Evolutionary conservation across 2,329 filamentous ascomycete genomes (phyloP).

Genomic region (Fusarium subglutinans): DNA sequence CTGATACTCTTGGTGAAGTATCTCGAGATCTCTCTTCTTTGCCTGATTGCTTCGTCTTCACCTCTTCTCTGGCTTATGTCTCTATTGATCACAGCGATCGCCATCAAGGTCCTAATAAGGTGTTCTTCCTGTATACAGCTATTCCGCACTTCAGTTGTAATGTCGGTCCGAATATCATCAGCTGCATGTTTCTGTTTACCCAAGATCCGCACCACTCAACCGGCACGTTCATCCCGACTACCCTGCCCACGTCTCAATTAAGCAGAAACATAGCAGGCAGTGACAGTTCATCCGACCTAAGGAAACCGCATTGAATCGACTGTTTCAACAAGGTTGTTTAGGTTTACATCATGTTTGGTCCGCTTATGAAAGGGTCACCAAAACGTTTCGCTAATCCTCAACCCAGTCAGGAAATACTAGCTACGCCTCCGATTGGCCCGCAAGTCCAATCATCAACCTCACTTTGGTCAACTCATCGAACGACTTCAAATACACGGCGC

Average conservation of each 20-base stretch:
- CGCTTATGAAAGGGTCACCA: constrained; percentile 6
- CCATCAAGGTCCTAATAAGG: not conserved
- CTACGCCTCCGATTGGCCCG: constrained; percentile 3
- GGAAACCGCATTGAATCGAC: not conserved
- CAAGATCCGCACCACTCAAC: not conserved
- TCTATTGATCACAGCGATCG: too few relatives aligned
- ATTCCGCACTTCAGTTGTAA: not conserved
- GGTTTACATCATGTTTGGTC: constrained; percentile 8
- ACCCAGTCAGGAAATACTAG: not conserved
- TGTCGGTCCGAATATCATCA: not conserved
- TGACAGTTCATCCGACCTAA: not conserved
- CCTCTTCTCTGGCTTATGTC: not conserved
- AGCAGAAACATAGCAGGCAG: not conserved
- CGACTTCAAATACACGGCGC: not conserved
- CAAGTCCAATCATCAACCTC: not conserved
- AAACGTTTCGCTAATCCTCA: not conserved
- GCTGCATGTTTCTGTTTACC: not conserved
- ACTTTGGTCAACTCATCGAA: not conserved
- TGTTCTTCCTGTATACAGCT: too few relatives aligned
- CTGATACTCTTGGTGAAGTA: not conserved
- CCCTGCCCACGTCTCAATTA: not conserved
- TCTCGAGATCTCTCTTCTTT: not conserved
- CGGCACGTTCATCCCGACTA: not conserved
- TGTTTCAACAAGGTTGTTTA: not conserved
- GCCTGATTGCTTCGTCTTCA: not conserved